Evolutionary conservation across 495 filamentous ascomycete genomes (phyloP).

Genomic region (Neurospora sp.): DNA sequence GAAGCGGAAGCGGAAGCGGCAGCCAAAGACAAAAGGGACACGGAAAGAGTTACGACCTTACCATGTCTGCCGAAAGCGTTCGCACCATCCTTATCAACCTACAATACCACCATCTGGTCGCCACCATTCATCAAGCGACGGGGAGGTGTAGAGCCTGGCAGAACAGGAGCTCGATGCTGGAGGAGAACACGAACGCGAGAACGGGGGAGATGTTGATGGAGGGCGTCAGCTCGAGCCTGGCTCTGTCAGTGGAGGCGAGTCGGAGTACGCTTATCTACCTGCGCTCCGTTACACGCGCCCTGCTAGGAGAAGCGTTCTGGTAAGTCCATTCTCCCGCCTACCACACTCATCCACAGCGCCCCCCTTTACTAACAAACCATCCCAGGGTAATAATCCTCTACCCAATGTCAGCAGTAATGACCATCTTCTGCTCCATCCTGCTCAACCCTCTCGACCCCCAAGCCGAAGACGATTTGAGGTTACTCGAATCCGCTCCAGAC

Average conservation of each 20-base stretch:
- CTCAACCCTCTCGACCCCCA: slow-evolving; percentile 36
- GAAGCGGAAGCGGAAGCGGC: neutral
- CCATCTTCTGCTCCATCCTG: slow-evolving; percentile 43
- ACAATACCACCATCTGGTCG: slow-evolving; percentile 44
- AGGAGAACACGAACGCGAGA: slow-evolving; percentile 1
- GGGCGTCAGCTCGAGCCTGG: slow-evolving; percentile 40
- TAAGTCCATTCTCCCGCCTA: slow-evolving; percentile 11
- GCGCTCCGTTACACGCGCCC: slow-evolving; percentile 27
- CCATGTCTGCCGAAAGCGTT: slow-evolving; percentile 17
- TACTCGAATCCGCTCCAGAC: slow-evolving; percentile 29
- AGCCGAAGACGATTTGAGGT: slow-evolving; percentile 33
- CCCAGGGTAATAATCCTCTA: slow-evolving; percentile 38
- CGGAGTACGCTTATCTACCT: slow-evolving; percentile 41
- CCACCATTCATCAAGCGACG: slow-evolving; percentile 42
- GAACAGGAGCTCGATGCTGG: neutral
- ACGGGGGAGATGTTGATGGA: slow-evolving; percentile 22
- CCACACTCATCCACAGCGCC: neutral
- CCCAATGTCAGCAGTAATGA: slow-evolving; percentile 40
- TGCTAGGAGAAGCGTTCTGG: slow-evolving; percentile 40
- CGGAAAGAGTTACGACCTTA: neutral
- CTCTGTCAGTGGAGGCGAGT: slow-evolving; percentile 42
- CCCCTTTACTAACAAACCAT: neutral
- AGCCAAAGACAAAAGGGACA: neutral
- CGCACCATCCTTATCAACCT: slow-evolving; percentile 37
- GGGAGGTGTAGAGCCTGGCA: slow-evolving; percentile 32